These are phyloP conservation scores for Ogataea pini DNA, from an alignment of 805 yeast genomes.

Conservation along the genomic window DNA sequence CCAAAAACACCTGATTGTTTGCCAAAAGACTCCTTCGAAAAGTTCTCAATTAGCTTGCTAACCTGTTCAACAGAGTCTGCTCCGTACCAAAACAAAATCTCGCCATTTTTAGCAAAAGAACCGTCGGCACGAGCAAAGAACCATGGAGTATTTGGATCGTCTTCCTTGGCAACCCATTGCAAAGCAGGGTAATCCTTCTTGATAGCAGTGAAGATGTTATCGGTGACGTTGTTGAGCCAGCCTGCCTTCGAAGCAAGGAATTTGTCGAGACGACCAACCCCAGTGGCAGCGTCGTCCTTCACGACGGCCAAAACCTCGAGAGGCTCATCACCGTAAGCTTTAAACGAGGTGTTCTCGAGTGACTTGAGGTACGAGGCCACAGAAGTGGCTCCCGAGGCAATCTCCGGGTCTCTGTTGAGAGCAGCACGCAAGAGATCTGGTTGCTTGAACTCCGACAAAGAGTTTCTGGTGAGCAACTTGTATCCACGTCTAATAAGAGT, in stretches of 20 bases:
- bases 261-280: slow-evolving; percentile 74
- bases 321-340: slow-evolving; percentile 93
- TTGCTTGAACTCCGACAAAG: slow-evolving; percentile 65
- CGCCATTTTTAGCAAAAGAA: slow-evolving; percentile 85
- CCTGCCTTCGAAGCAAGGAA: slow-evolving; percentile 86
- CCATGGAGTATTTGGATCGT: slow-evolving; percentile 89
- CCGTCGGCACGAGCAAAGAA: slow-evolving; percentile 93
- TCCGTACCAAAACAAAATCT: slow-evolving; percentile 94
- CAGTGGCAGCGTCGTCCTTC: slow-evolving; percentile 41
- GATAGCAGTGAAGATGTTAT: slow-evolving; percentile 84
- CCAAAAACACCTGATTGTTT: slow-evolving; percentile 50
- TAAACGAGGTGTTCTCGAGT: slow-evolving; percentile 62
- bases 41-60: slow-evolving; percentile 60
- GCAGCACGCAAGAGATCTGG: slow-evolving; percentile 79
- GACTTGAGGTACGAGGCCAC: slow-evolving; percentile 80
- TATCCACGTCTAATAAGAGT: slow-evolving; percentile 97
- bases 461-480: slow-evolving; percentile 71
- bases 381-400: slow-evolving; percentile 65
- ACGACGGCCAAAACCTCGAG: slow-evolving; percentile 92
- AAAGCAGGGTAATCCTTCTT: slow-evolving; percentile 69
- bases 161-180: slow-evolving; percentile 90
- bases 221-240: slow-evolving; percentile 97
- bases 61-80: slow-evolving; percentile 62
- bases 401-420: slow-evolving; percentile 73
- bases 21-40: slow-evolving; percentile 43